These are phyloP conservation scores for Tothia fuscella DNA, from an alignment of 2,329 filamentous ascomycete genomes.

Conservation along the genomic window DNA sequence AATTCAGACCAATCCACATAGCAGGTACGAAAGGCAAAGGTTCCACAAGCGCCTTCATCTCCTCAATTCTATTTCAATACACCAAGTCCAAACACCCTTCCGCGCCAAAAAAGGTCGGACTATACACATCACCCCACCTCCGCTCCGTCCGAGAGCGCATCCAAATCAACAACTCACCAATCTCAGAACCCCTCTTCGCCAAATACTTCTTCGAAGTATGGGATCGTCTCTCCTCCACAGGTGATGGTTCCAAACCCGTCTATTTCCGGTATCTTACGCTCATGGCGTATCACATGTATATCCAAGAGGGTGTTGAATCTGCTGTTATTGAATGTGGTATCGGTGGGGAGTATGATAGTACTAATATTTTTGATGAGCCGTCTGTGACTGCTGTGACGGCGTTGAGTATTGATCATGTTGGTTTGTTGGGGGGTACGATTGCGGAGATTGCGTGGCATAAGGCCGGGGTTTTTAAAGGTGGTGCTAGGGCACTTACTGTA, in stretches of 20 bases:
- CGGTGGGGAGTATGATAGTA: constrained; percentile 85
- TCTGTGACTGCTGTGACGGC: constrained; percentile 64
- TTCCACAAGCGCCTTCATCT: constrained; percentile 73
- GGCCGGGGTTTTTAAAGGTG: constrained; percentile 68
- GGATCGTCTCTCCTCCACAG: constrained; percentile 42
- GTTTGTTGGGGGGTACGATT: constrained; percentile 66
- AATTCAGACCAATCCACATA: constrained; percentile 61
- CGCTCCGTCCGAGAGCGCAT: constrained; percentile 77
- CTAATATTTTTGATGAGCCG: constrained; percentile 67
- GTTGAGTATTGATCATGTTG: constrained; percentile 74
- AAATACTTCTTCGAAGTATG: constrained; percentile 75
- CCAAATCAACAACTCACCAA: constrained; percentile 59
- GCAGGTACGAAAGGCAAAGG: constrained; percentile 94
- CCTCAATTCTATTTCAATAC: constrained; percentile 62
- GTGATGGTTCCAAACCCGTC: constrained; percentile 58
- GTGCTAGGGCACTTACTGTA: constrained; percentile 51
- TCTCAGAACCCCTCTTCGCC: constrained; percentile 58
- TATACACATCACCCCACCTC: constrained; percentile 79
- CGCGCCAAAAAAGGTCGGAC: constrained; percentile 48
- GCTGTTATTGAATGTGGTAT: constrained; percentile 90
- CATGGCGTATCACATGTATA: constrained; percentile 73
- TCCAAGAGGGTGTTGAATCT: constrained; percentile 60
- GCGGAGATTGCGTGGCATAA: constrained; percentile 89
- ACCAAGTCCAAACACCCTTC: constrained; percentile 20
- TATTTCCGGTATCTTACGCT: constrained; percentile 90